phyloP scores from a whole-genome alignment of 176 grass and related monocot species.

The Bonia amplexicaulis region DNA sequence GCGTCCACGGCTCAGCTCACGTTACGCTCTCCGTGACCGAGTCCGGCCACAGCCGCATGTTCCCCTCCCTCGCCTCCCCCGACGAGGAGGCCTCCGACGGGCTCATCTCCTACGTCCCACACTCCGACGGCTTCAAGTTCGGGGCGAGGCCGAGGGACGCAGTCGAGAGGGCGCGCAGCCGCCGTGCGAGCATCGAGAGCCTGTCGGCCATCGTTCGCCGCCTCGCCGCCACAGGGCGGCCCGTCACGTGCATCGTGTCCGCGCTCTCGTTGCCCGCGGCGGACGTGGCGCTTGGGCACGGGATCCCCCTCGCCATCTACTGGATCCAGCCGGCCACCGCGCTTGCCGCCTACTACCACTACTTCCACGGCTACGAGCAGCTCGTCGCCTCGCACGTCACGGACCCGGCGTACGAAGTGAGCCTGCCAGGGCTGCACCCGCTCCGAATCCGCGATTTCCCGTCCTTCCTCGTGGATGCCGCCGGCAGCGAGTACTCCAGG shows the following conservation, averaged over 20 bases:
- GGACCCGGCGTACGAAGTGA: background rate
- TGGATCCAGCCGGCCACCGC: constrained; percentile 34
- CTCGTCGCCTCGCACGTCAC: background rate
- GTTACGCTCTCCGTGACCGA: constrained; percentile 27
- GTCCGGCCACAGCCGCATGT: constrained; percentile 25
- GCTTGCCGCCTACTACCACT: constrained; percentile 36
- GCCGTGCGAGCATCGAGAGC: background rate
- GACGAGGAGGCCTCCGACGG: constrained; percentile 24
- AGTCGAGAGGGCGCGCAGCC: background rate
- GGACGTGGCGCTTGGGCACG: constrained; percentile 24
- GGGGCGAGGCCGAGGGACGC: background rate
- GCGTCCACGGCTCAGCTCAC: background rate
- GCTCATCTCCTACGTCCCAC: constrained; percentile 25
- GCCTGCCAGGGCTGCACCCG: constrained; percentile 10
- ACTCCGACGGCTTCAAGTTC: constrained; percentile 29
- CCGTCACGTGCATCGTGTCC: constrained; percentile 28
- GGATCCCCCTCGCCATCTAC: constrained; percentile 17
- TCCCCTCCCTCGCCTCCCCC: background rate
- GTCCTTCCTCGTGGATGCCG: background rate
- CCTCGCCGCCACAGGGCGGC: background rate
- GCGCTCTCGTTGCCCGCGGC: constrained; percentile 18
- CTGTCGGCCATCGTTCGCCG: constrained; percentile 10
- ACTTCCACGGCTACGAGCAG: constrained; percentile 28
- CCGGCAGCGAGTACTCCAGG: background rate
- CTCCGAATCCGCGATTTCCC: constrained; percentile 35